These are phyloP conservation scores for Coniochaeta pulveracea DNA, from an alignment of 2,329 filamentous ascomycete genomes.

Conservation along the genomic window DNA sequence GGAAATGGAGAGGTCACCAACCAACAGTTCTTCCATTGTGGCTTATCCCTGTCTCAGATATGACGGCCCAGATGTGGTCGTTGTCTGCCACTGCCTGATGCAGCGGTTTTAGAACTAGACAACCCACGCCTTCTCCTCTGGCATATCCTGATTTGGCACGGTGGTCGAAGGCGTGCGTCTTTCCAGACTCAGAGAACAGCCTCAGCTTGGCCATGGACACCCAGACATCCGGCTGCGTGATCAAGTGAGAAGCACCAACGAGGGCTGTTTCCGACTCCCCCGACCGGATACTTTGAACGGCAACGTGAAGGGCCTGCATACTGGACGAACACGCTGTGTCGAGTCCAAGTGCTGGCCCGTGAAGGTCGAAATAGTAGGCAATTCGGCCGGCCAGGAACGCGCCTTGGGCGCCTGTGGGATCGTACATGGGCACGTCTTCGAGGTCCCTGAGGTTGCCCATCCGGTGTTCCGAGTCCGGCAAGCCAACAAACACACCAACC, in stretches of 20 bases:
- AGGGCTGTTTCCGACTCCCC: constrained; percentile 7
- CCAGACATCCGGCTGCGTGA: constrained; percentile 8
- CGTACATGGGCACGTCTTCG: constrained; percentile 12
- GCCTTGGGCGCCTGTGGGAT: constrained; percentile 14
- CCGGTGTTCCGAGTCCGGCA: constrained; percentile 7
- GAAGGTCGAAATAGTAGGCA: constrained; percentile 13
- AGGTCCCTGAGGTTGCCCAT: constrained; percentile 10
- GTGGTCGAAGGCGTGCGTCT: constrained; percentile 19
- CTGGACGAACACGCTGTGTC: constrained; percentile 12
- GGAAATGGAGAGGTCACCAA: neutral
- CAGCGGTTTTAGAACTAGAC: constrained; percentile 28
- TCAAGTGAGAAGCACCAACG: constrained; percentile 5
- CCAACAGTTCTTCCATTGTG: constrained; percentile 6
- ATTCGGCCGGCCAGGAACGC: constrained; percentile 11
- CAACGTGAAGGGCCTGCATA: constrained; percentile 9
- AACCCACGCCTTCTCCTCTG: constrained; percentile 29
- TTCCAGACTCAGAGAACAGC: constrained; percentile 10
- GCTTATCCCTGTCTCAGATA: constrained; percentile 7
- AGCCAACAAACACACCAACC: constrained; percentile 9
- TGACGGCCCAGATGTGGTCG: constrained; percentile 8
- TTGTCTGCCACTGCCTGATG: constrained; percentile 9
- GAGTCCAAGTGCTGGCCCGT: constrained; percentile 9
- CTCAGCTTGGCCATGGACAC: constrained; percentile 9
- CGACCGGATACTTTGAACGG: constrained; percentile 7
- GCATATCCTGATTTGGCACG: constrained; percentile 29